phyloP scores from a whole-genome alignment of 371 early-diverging fungal genomes.

The Mucor lusitanicus region DNA sequence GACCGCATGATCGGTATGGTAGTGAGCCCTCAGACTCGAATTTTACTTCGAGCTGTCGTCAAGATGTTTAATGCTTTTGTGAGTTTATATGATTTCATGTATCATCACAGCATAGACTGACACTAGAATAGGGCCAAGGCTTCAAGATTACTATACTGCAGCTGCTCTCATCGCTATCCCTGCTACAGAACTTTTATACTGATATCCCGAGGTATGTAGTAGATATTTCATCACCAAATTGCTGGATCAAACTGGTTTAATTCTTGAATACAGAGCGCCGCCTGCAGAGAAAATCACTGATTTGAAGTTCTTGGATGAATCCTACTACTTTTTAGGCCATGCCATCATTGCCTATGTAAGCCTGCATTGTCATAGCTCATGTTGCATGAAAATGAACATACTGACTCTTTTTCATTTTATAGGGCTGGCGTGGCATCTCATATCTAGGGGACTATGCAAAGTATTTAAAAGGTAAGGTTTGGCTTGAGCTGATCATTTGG shows the following conservation, averaged over 20 bases:
- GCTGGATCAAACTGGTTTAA: slow-evolving; percentile 17
- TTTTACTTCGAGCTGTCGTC: slow-evolving; percentile 47
- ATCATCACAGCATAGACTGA: not conserved
- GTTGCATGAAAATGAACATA: not conserved
- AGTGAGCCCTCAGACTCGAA: slow-evolving; percentile 52
- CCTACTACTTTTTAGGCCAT: slow-evolving; percentile 49
- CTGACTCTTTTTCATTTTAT: not conserved
- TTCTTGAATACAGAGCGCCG: slow-evolving; percentile 27
- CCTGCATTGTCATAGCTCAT: not conserved
- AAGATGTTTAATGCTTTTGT: slow-evolving; percentile 53
- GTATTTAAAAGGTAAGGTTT: slow-evolving; percentile 46
- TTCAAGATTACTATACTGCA: slow-evolving; percentile 73
- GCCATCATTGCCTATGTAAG: slow-evolving; percentile 55
- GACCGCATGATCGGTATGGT: slow-evolving; percentile 58
- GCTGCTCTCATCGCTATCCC: slow-evolving; percentile 66
- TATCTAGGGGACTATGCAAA: slow-evolving; percentile 57
- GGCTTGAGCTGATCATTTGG: too few species aligned
- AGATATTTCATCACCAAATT: too few species aligned
- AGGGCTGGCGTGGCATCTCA: slow-evolving; percentile 54
- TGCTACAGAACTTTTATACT: slow-evolving; percentile 63
- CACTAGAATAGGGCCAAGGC: slow-evolving; percentile 62
- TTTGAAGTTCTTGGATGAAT: slow-evolving; percentile 44
- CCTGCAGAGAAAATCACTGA: slow-evolving; percentile 45
- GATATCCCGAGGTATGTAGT: slow-evolving; percentile 49
- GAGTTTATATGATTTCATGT: not conserved